These are phyloP conservation scores for Excoecaria cochinchinensis DNA, from an alignment of 345 rosid species.

Conservation along the genomic window DNA sequence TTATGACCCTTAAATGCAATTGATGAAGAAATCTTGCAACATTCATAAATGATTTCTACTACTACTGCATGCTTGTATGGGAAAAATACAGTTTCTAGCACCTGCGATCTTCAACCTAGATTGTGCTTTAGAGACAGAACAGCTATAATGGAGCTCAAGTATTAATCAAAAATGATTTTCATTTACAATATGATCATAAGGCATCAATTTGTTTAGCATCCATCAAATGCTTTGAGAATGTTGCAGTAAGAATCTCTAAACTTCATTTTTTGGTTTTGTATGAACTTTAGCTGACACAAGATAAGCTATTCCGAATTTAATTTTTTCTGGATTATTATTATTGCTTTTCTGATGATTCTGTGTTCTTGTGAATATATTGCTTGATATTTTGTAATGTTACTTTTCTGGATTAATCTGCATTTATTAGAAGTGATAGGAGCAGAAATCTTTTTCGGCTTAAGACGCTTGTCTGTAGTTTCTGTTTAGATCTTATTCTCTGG, in stretches of 20 bases:
- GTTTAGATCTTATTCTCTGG: conserved; percentile 8
- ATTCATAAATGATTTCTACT: not conserved
- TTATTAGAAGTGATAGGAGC: not conserved
- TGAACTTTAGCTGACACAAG: no score
- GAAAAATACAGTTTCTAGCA: no score
- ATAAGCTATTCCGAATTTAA: not conserved
- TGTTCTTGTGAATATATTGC: not conserved
- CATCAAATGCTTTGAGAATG: not conserved
- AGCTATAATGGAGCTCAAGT: not conserved
- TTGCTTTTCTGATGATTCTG: not conserved
- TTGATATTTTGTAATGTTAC: not conserved
- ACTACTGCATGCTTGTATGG: not conserved
- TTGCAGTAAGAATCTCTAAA: not conserved
- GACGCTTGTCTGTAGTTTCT: conserved; percentile 2
- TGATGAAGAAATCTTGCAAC: not conserved
- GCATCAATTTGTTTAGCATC: not conserved
- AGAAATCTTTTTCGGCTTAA: not conserved
- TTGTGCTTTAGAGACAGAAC: not conserved
- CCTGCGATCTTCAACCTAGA: not conserved
- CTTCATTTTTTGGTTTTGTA: not conserved
- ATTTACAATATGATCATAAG: not conserved
- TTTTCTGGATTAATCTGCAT: not conserved
- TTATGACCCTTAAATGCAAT: not conserved
- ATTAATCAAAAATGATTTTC: not conserved
- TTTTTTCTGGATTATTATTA: not conserved